Evolutionary conservation across 192 early-diverging fungal species (phyloP).

Genomic region (Radiomyces spectabilis): DNA sequence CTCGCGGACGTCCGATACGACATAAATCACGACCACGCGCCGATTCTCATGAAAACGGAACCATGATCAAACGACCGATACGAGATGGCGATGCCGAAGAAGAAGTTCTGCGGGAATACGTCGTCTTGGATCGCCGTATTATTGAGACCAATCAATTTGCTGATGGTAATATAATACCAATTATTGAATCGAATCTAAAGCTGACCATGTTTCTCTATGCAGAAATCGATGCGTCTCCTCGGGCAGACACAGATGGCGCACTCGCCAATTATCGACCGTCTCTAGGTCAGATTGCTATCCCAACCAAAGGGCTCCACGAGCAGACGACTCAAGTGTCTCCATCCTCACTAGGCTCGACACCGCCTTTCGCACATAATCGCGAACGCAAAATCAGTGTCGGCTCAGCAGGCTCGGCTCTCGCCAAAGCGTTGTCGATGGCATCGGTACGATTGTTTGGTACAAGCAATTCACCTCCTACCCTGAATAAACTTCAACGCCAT

Average conservation of each 20-base stretch:
- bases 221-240: conserved; percentile 25
- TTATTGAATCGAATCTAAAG: no score
- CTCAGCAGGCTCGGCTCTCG: conserved; percentile 37
- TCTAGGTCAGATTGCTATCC: no score
- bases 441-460: conserved; percentile 47
- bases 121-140: conserved; percentile 62
- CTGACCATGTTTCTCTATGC: background rate
- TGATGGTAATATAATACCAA: conserved; percentile 65
- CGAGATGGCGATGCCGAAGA: conserved; percentile 28
- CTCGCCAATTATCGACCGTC: no score
- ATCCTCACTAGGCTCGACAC: conserved; percentile 7
- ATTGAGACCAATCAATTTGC: conserved; percentile 72
- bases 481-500: conserved; percentile 4
- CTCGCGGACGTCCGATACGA: no score
- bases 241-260: background rate
- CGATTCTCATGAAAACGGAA: background rate
- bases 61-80: background rate
- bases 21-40: no score
- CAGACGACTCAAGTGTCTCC: background rate
- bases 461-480: conserved; percentile 41
- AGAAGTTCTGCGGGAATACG: conserved; percentile 62
- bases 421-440: conserved; percentile 46
- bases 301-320: no score
- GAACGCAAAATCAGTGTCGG: conserved; percentile 20
- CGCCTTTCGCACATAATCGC: conserved; percentile 16